These are phyloP conservation scores for Aspergillus heteromorphus DNA, from an alignment of 495 filamentous ascomycete species.

Conservation along the genomic window DNA sequence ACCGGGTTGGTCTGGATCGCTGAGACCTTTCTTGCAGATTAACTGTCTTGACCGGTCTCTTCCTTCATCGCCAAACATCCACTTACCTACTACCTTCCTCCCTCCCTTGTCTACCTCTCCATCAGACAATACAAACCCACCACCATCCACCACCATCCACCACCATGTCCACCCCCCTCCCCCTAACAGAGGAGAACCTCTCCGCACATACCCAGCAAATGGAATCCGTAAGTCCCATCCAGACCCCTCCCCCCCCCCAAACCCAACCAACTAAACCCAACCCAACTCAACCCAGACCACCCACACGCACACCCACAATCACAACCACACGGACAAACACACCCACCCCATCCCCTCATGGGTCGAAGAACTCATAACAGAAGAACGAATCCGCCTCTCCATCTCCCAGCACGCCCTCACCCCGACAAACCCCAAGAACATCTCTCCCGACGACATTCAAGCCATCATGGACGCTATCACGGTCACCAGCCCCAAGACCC, in stretches of 20 bases:
- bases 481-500: neutral
- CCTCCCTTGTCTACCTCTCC: too few species aligned
- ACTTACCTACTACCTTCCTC: too few species aligned
- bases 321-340: neutral
- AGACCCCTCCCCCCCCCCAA: neutral
- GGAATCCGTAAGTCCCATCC: neutral
- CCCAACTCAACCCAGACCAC: neutral
- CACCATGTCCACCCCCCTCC: neutral
- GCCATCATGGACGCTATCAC: neutral
- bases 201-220: neutral
- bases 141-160: neutral
- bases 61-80: too few species aligned
- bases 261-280: neutral
- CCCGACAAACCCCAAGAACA: neutral
- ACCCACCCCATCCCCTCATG: constrained; percentile 6
- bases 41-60: too few species aligned
- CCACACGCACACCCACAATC: too few species aligned
- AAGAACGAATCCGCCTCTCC: constrained; percentile 15
- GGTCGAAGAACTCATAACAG: constrained; percentile 17
- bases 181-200: neutral
- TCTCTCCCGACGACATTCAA: constrained; percentile 1
- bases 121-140: too few species aligned
- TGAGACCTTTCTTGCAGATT: too few species aligned
- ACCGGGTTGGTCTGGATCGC: too few species aligned
- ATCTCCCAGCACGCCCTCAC: constrained; percentile 2